phyloP scores from a whole-genome alignment of 2,329 filamentous ascomycete genomes.

The Lachnellula hyalina region DNA sequence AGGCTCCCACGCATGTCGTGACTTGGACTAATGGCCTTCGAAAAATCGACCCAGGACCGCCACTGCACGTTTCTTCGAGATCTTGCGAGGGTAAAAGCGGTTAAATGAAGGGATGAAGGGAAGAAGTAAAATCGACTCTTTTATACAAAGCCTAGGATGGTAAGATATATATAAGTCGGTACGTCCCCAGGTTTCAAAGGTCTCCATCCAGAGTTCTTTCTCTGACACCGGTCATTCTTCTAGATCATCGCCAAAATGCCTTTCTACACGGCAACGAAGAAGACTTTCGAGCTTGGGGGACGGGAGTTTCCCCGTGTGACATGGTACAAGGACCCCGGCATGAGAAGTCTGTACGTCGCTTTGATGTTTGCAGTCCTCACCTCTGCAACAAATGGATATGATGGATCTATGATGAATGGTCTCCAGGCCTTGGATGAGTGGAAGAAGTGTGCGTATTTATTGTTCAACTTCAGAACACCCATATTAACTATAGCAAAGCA shows the following conservation, averaged over 20 bases:
- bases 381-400: conserved; percentile 45
- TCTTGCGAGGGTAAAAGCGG: conserved; percentile 1
- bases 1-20: conserved; percentile 6
- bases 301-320: conserved; percentile 34
- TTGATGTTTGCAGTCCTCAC: conserved; percentile 30
- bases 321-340: conserved; percentile 50
- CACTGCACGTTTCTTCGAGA: conserved; percentile 3
- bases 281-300: conserved; percentile 28
- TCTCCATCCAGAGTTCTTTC: conserved; percentile 4
- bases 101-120: conserved; percentile 3
- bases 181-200: not conserved
- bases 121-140: not conserved
- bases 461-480: not conserved
- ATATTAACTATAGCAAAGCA: conserved; percentile 34
- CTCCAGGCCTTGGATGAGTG: conserved; percentile 41
- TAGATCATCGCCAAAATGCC: conserved; percentile 10
- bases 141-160: not conserved
- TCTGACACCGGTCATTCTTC: not conserved
- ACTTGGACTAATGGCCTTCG: not conserved
- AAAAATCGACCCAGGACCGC: conserved; percentile 7
- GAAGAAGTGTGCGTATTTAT: conserved; percentile 43
- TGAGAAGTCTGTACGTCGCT: conserved; percentile 51
- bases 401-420: conserved; percentile 42
- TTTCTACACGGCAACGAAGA: conserved; percentile 22
- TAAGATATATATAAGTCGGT: conserved; percentile 5